These are phyloP conservation scores for Tricladium varicosporioides DNA, from an alignment of 2,329 filamentous ascomycete species.

Conservation along the genomic window DNA sequence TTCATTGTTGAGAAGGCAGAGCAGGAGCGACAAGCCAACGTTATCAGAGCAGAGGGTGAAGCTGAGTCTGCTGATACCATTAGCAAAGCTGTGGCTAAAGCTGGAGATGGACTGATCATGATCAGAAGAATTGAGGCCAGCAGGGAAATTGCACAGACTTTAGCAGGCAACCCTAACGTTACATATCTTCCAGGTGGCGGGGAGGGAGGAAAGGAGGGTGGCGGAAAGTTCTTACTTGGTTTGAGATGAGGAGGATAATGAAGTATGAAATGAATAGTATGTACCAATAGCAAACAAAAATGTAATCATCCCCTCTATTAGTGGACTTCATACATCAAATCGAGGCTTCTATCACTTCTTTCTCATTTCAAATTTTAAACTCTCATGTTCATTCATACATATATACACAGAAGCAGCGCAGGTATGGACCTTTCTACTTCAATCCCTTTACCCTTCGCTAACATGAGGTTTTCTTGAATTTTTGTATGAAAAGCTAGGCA, in stretches of 20 bases:
- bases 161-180: slow-evolving; percentile 90
- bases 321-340: not conserved
- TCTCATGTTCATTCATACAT: too few relatives aligned
- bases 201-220: slow-evolving; percentile 51
- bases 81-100: slow-evolving; percentile 87
- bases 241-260: slow-evolving; percentile 44
- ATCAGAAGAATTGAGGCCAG: slow-evolving; percentile 97
- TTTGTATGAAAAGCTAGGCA: too few relatives aligned
- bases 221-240: slow-evolving; percentile 64
- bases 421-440: too few relatives aligned
- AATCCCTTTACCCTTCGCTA: too few relatives aligned
- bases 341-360: not conserved
- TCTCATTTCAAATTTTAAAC: too few relatives aligned
- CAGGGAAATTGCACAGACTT: slow-evolving; percentile 88
- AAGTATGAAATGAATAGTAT: slow-evolving; percentile 12
- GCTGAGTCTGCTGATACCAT: slow-evolving; percentile 96
- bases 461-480: too few relatives aligned
- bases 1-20: slow-evolving; percentile 99
- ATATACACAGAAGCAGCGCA: too few relatives aligned
- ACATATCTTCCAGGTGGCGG: slow-evolving; percentile 84
- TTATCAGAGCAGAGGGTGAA: slow-evolving; percentile 97
- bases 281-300: slow-evolving; percentile 28
- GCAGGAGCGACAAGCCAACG: slow-evolving; percentile 97
- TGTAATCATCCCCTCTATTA: slow-evolving; percentile 29
- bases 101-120: slow-evolving; percentile 88